Conservation (phyloP, 108 stramenopile species). For the Bacterosira constricta region DNA sequence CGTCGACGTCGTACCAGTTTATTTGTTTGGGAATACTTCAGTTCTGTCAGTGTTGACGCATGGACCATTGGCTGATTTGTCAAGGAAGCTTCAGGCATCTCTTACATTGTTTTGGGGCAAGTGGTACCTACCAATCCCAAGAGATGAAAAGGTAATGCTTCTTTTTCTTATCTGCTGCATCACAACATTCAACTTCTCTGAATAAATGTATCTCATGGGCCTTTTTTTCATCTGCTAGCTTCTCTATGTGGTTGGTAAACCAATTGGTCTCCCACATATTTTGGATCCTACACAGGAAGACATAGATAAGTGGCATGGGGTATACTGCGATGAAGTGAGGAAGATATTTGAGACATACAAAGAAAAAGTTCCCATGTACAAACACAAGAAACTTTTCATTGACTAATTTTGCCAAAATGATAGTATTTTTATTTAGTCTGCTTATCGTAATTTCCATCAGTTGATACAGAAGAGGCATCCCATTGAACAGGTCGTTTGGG, state of each 20-base stretch:
- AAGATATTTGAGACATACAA: slow-evolving; percentile 70
- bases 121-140: slow-evolving; percentile 73
- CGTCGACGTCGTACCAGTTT: slow-evolving; percentile 75
- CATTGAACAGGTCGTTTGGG: too few species aligned
- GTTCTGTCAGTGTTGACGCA: slow-evolving; percentile 60
- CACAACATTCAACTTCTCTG: too few species aligned
- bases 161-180: too few species aligned
- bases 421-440: too few species aligned
- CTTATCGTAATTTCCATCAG: too few species aligned
- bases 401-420: too few species aligned
- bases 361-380: slow-evolving; percentile 65
- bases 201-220: neutral
- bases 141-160: slow-evolving; percentile 53
- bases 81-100: slow-evolving; percentile 66
- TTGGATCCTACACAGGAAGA: slow-evolving; percentile 65
- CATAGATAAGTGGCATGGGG: slow-evolving; percentile 72
- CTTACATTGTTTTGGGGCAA: slow-evolving; percentile 84
- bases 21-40: slow-evolving; percentile 82
- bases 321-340: slow-evolving; percentile 64
- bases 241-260: slow-evolving; percentile 67
- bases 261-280: slow-evolving; percentile 68
- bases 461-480: too few species aligned
- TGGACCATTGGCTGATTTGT: slow-evolving; percentile 57
- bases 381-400: slow-evolving; percentile 69
- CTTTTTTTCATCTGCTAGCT: slow-evolving; percentile 23